Conservation (phyloP, 495 filamentous ascomycete genomes). For the Tetracladium setigerum region DNA sequence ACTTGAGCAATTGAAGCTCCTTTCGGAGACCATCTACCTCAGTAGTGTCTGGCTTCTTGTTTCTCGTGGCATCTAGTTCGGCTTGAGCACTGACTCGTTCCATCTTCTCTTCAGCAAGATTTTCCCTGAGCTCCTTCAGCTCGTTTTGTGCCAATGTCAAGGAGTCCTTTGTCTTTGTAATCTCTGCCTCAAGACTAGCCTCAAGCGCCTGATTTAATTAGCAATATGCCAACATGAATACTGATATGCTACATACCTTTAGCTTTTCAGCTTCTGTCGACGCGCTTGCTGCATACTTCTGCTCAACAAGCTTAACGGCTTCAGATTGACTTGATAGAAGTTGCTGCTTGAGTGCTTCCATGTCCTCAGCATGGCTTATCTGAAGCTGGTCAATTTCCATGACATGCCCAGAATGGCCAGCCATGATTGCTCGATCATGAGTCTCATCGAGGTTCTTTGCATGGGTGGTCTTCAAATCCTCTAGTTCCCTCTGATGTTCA, state of each 20-base stretch:
- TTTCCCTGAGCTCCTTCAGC: slow-evolving; percentile 33
- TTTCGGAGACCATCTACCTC: slow-evolving; percentile 34
- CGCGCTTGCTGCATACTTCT: not conserved
- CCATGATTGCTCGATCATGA: slow-evolving; percentile 22
- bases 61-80: slow-evolving; percentile 43
- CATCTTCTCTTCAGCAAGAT: slow-evolving; percentile 47
- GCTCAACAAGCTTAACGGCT: slow-evolving; percentile 2
- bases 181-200: slow-evolving; percentile 7
- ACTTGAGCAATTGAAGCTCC: slow-evolving; percentile 26
- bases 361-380: slow-evolving; percentile 29
- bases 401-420: slow-evolving; percentile 26
- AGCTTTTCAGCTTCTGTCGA: slow-evolving; percentile 8
- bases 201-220: slow-evolving; percentile 13
- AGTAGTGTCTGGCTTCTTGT: slow-evolving; percentile 43
- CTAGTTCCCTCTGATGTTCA: slow-evolving; percentile 24
- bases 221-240: slow-evolving; percentile 5
- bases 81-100: slow-evolving; percentile 45
- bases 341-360: slow-evolving; percentile 35
- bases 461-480: slow-evolving; percentile 31
- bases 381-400: slow-evolving; percentile 41
- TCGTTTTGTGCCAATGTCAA: slow-evolving; percentile 34
- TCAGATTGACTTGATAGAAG: slow-evolving; percentile 20
- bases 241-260: slow-evolving; percentile 15
- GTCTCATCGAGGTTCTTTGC: slow-evolving; percentile 34
- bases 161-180: slow-evolving; percentile 24